Base-by-base conservation (phyloP, 2,329 filamentous ascomycete genomes). In the Sporothrix brasiliensis region DNA sequence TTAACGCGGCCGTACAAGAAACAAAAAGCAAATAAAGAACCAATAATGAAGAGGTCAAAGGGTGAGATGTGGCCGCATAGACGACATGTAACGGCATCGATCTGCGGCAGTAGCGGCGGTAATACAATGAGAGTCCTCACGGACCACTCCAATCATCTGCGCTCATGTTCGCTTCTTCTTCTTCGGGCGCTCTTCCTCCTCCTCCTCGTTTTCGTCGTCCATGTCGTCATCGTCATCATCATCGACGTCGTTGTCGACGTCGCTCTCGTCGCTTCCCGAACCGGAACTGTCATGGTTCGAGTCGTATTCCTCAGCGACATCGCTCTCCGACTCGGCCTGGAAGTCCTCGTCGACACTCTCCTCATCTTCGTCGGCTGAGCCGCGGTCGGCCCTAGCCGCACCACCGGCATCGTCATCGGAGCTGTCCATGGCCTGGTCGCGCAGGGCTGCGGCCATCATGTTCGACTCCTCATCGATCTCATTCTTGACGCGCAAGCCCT, bases 311-410 rank as follows among this genome's bases (percentile, higher is more conserved):
- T 99, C 95, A 0, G 94, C 95, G 2, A 97, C 94, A 75, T 99
- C 95, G 68, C 92, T 96, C 74, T 99, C 95, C 16, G 91, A 94
- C 73, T 96, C 93, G 6, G 91, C 92, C 75, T 91, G 88, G 85
- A 99, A 99, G 82, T 99, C 95, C 79, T 99, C 95, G 76, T 99
- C 95, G 10, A 94, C 89, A 72, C 91, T 94, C 83, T 98, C 94
- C 78, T 94, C 92, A 76, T 99, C 95, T 80, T 99, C 95, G 78
- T 98, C 95, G 3, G 94, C 95, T 39, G 92, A 95, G 74, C 95
- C 94, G 71, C 94, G 90, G 79, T 95, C 92, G 2, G 90, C 87
- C 74, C 88, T 87, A 72, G 80, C 87, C 39, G 84, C 87, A 39
- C 84, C 88, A 9, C 90, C 91, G 54, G 91, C 90, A 73, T 93